These are phyloP conservation scores for Globisporangium cystogenes DNA, from an alignment of 352 stramenopile genomes.

Conservation along the genomic window DNA sequence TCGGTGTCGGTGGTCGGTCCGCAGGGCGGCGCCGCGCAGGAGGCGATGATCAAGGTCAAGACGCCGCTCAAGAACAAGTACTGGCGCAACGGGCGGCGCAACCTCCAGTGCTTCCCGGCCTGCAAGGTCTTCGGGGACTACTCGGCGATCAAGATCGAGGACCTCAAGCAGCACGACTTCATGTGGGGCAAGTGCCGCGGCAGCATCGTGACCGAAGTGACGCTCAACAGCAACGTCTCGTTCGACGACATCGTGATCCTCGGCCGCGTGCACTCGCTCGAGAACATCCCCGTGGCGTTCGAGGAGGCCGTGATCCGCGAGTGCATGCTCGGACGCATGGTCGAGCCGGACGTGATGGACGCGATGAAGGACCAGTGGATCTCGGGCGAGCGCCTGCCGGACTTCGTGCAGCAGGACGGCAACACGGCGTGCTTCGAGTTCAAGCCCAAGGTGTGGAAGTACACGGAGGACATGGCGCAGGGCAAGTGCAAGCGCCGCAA, in stretches of 20 bases:
- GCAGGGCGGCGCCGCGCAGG: conserved; percentile 34
- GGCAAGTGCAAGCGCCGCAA: conserved; percentile 86
- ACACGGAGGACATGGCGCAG: conserved; percentile 85
- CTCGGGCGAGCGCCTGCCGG: conserved; percentile 68
- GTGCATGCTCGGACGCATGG: conserved; percentile 76
- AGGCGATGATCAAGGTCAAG: conserved; percentile 87
- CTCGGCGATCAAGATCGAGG: conserved; percentile 85
- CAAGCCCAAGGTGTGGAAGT: conserved; percentile 89
- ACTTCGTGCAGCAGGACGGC: conserved; percentile 75
- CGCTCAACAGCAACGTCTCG: conserved; percentile 74
- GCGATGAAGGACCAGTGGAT: conserved; percentile 86
- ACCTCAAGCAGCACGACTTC: conserved; percentile 87
- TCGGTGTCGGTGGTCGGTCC: background rate
- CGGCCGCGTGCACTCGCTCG: conserved; percentile 75
- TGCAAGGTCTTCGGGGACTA: conserved; percentile 91
- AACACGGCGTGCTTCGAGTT: conserved; percentile 82
- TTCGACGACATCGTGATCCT: conserved; percentile 81
- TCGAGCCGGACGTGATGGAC: conserved; percentile 77
- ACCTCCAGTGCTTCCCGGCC: conserved; percentile 86
- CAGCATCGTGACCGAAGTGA: conserved; percentile 77
- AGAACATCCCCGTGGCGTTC: conserved; percentile 82
- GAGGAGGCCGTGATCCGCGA: conserved; percentile 79
- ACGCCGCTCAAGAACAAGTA: conserved; percentile 85
- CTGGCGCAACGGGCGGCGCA: conserved; percentile 87
- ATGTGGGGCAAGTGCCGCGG: conserved; percentile 89